Base-by-base conservation (phyloP, 1,139 yeast species). In the Suhomyces bribrorum region DNA sequence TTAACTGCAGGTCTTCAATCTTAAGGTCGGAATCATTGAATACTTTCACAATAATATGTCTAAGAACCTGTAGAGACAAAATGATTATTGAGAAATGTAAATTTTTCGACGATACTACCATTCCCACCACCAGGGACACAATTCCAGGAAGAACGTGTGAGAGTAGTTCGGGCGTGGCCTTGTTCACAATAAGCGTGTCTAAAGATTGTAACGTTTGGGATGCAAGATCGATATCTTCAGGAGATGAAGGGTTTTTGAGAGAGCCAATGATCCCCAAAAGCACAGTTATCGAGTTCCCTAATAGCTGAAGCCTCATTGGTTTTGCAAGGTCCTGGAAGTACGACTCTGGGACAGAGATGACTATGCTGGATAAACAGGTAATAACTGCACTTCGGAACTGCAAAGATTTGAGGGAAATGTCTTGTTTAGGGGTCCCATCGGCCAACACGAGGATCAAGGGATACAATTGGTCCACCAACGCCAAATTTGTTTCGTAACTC, bases 141-240 rank as follows among this genome's bases (percentile, higher is more conserved):
- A 67, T 48, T 1, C 77, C 77, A 1, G 77, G 77, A 14, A 71
- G 53, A 3, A 71, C 62, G 31, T 61, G 61, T 2, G 73, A 56
- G n/a, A 65, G 37, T 32, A 66, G 67, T 14, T 61, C 63, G 1
- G 66, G 26, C 2, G 62, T 40, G 5, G 69, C 54, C 16, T 48
- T 41, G 7, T 40, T 41, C 1, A 45, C 20, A 15, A 51, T 49
- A 9, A 57, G 40, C 8, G 26, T 29, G 13, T 46, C 38, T 16
- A 64, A 40, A 0, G 56, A 38, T 1, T 36, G 26, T 5, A 63
- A 33, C 2, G 52, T 41, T 1, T 30, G 18, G 3, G 37, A 29
- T 0, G 48, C 46, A 11, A 53, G 30, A 2, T 40, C 44, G n/a
- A 40, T 43, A 31, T 58, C 55, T 29, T 62, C 67, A 22, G 35